These are phyloP conservation scores for Linnemannia schmuckeri DNA, from an alignment of 192 early-diverging fungal genomes.

Conservation along the genomic window DNA sequence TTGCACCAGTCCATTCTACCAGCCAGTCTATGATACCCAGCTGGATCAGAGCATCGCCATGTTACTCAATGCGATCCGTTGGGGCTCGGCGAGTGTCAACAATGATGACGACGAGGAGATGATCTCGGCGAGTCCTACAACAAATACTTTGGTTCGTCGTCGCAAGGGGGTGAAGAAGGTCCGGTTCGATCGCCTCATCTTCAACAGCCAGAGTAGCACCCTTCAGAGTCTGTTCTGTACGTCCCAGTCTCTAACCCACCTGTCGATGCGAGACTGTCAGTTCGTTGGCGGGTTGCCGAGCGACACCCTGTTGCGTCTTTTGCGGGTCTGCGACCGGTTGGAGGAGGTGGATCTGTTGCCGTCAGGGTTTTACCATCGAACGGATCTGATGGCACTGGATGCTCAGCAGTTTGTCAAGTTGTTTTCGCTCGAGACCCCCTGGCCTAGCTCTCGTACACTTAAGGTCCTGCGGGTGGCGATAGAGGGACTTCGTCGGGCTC, in stretches of 20 bases:
- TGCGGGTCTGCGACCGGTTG: not conserved
- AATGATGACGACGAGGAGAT: too few species aligned
- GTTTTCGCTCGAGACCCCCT: not conserved
- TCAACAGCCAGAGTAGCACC: not conserved
- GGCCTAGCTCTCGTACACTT: not conserved
- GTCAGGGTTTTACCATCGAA: not conserved
- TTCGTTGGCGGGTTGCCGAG: not conserved
- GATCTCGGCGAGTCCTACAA: not conserved
- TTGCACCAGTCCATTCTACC: not conserved
- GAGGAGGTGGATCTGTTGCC: not conserved
- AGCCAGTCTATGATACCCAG: not conserved
- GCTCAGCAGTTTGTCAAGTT: not conserved
- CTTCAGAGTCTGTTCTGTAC: not conserved
- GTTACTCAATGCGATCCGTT: not conserved
- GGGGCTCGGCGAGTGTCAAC: not conserved
- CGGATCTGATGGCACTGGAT: not conserved
- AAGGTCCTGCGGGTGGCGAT: conserved; percentile 1
- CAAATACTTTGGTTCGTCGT: not conserved
- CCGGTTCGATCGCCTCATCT: not conserved
- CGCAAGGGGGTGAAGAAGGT: not conserved
- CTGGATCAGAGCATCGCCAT: not conserved
- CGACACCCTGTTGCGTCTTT: not conserved
- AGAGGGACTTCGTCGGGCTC: not conserved
- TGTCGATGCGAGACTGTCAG: not conserved
- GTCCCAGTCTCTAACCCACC: not conserved